Base-by-base conservation (phyloP, 1,284 basidiomycete species). In the Fomitopsis betulina region DNA sequence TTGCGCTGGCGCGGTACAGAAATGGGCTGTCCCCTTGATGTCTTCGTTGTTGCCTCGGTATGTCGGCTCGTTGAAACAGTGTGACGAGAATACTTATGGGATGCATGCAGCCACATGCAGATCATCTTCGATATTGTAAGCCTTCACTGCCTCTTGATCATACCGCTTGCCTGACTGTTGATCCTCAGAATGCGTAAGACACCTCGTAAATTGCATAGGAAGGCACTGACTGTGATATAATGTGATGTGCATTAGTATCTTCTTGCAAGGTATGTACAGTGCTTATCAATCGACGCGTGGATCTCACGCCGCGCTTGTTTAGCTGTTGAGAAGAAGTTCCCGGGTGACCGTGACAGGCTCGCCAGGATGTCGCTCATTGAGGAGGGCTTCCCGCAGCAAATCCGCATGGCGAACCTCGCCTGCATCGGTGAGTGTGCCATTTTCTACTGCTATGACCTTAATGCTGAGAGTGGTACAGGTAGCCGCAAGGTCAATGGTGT, bases 401-500 rank as follows among this genome's bases (percentile, higher is more conserved):
- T 96, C 58, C 84, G 94, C 65, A 96, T 96, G 94, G 93, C 93
- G 9, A 86, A 88, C 72, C 75, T 94, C 30, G 90, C 90, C 10
- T 87, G 84, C 68, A 86, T 91, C 56, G 89, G 86, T 84, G 60
- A 50, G 60, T 49, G 78, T 72, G 6, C 50, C 30, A 54, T 57
- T 10, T 37, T 13, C 30, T 27, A 13, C 39, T 25, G 47, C 21
- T 7, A 4, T 15, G 23, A 12, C 3, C 17, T 23, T 39, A 42
- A 4, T 23, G 39, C 38, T 30, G 27, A 30, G 27, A 8, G 61
- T 56, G 59, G 19, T 51, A 4, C n/a, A 84, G 83, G 87, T 70
- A 85, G 90, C 77, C 78, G 90, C 70, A 94, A 91, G 72, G 89
- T 96, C 67, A 97, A 97, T 68, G 94, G 95, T 70, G 95, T 97